A percentile compares a stretch with the other conserved stretches of the same genome.
Conservation (phyloP, 2,329 filamentous ascomycete species). For the Trichoderma atrobrunneum region DNA sequence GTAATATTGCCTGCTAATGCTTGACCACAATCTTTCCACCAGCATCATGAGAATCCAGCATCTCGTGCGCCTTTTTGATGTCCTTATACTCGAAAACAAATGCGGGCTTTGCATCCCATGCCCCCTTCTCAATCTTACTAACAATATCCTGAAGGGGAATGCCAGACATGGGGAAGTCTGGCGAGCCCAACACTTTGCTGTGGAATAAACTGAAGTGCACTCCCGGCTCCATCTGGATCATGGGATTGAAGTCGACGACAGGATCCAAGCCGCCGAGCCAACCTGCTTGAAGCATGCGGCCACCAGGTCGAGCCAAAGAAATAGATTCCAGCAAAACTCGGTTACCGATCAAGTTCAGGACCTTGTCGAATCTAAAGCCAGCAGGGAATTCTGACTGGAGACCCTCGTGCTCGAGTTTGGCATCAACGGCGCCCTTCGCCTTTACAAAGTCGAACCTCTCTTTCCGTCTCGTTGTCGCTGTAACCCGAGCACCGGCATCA, state of each 20-base stretch:
- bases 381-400: background rate
- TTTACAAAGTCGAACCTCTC: slow-evolving; percentile 2
- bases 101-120: slow-evolving; percentile 34
- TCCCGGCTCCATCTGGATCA: slow-evolving; percentile 43
- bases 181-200: slow-evolving; percentile 37
- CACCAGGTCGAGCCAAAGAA: background rate
- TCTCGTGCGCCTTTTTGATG: slow-evolving; percentile 33
- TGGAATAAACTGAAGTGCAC: slow-evolving; percentile 47
- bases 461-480: slow-evolving; percentile 5
- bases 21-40: slow-evolving; percentile 37
- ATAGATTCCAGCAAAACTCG: slow-evolving; percentile 17
- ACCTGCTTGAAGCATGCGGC: slow-evolving; percentile 14
- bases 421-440: background rate
- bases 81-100: slow-evolving; percentile 34
- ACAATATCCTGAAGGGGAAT: slow-evolving; percentile 41
- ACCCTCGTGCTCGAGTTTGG: background rate
- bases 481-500: slow-evolving; percentile 9
- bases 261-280: slow-evolving; percentile 33
- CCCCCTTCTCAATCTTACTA: slow-evolving; percentile 34
- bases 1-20: background rate
- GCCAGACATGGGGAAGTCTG: slow-evolving; percentile 36
- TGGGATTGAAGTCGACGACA: slow-evolving; percentile 39
- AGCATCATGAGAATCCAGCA: slow-evolving; percentile 33
- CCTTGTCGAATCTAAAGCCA: slow-evolving; percentile 10
- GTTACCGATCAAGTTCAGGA: slow-evolving; percentile 14